Percentiles rank a stretch among this genome's conserved stretches.
phyloP scores from a whole-genome alignment of 1,139 yeast genomes.

The Protomyces macrosporus region DNA sequence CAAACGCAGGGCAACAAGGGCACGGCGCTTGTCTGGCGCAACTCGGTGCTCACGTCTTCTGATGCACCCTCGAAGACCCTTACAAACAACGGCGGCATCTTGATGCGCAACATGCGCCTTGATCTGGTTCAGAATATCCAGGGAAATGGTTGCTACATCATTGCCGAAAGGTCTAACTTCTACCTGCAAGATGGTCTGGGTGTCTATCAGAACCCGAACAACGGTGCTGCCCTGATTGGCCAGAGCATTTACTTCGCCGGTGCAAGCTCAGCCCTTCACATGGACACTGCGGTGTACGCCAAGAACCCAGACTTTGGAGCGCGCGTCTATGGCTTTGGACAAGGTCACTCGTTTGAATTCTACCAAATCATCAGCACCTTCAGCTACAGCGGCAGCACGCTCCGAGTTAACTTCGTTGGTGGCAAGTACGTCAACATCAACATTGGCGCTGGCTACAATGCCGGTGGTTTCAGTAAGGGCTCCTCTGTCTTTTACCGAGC shows the following conservation, averaged over 20 bases:
- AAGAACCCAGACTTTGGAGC: conserved; percentile 11
- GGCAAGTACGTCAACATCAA: neutral
- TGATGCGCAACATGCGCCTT: conserved; percentile 5
- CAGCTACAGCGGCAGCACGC: neutral
- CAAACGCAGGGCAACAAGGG: conserved; percentile 8
- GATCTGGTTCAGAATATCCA: conserved; percentile 11
- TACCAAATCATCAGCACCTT: neutral
- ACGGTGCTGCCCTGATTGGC: neutral
- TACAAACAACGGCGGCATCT: conserved; percentile 13
- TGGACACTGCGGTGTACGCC: neutral
- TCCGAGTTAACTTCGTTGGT: neutral
- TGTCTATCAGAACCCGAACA: conserved; percentile 1
- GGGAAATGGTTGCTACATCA: conserved; percentile 14
- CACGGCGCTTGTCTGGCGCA: conserved; percentile 3
- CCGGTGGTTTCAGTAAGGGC: neutral
- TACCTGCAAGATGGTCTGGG: conserved; percentile 16
- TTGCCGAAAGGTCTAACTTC: neutral
- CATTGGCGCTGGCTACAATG: conserved; percentile 6
- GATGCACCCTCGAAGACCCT: neutral
- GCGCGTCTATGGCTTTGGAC: conserved; percentile 6
- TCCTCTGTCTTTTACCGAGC: neutral
- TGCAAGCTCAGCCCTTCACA: neutral
- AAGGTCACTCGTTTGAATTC: conserved; percentile 8
- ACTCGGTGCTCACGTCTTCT: neutral
- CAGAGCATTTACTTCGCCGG: conserved; percentile 6